Base-by-base conservation (phyloP, 163 green algal species). In the Chlorella variabilis region DNA sequence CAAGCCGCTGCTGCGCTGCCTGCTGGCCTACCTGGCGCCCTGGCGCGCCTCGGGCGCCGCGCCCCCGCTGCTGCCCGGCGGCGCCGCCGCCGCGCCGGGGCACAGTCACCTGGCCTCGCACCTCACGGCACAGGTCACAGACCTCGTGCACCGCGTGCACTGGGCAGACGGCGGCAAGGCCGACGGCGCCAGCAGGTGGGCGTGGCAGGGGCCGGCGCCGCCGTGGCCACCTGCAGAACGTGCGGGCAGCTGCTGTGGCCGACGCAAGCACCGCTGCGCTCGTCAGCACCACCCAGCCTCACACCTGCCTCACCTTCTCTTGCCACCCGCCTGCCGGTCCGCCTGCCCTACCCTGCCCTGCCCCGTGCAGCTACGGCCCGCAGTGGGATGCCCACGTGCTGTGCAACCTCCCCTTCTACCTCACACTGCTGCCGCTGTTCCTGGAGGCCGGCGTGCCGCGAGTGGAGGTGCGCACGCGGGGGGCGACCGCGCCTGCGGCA, bases 321-420 rank as follows among this genome's bases (percentile, higher is more conserved):
- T 11, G 56, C 56, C 23, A 21, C 7, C 20, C 17, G 29, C 29
- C 20, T 63, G 23, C 54, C 54, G 18, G 18, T 63, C 18, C 23
- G 54, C 54, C 54, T 63, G 54, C 54, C 54, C 18, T 6, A n/a
- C 20, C 54, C 18, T n/a, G 20, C 23, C 18, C 25, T 74, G 39
- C 66, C 25, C 31, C 33, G 1, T 20, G 75, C 65, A 65, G 54
- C 27, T 95, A 93, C 80, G 87, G 74, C 15, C 76, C 85, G 2
- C 88, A 90, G 62, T 98, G 94, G 94, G 88, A 91, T 31, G n/a
- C 75, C 27, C 91, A 97, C 74, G 91, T 97, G 76, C 85, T 95
- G 63, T 78, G 88, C 21, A 90, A 94, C 90, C 83, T 97, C 65
- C 94, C 94, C 65, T 97, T 97, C 87, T 97, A 97, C 89, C 82